Evolutionary conservation across 2,329 filamentous ascomycete genomes (phyloP).

Genomic region (Ambrosiella beaveri): DNA sequence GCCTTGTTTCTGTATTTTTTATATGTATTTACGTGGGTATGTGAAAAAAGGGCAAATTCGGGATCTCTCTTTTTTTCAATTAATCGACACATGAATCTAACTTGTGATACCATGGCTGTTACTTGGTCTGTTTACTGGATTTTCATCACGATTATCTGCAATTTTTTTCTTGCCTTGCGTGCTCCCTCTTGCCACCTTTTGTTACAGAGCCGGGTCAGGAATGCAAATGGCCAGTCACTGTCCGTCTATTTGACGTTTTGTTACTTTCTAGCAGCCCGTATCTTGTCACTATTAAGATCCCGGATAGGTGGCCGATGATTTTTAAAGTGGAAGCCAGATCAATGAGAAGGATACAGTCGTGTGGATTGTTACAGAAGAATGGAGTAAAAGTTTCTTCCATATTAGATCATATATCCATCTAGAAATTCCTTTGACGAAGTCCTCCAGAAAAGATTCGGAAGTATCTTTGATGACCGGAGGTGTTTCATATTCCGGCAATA

Average conservation of each 20-base stretch:
- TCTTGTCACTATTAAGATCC: neutral
- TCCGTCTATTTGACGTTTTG: neutral
- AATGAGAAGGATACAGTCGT: neutral
- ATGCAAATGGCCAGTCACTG: neutral
- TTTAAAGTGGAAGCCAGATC: neutral
- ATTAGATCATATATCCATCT: neutral
- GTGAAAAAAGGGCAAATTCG: neutral
- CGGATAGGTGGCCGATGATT: neutral
- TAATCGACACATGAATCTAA: neutral
- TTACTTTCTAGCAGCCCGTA: neutral
- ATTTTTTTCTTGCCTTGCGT: neutral
- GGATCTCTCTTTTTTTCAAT: neutral
- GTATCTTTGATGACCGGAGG: too few relatives aligned
- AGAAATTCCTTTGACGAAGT: neutral
- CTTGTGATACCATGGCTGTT: neutral
- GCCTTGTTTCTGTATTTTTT: neutral
- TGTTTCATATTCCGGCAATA: too few relatives aligned
- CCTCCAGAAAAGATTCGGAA: too few relatives aligned
- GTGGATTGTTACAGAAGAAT: neutral
- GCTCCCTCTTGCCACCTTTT: neutral
- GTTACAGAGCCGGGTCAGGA: neutral
- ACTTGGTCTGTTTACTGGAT: neutral
- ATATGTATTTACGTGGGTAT: neutral
- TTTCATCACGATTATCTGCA: neutral
- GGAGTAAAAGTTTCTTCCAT: neutral